Evolutionary conservation across 2,329 filamentous ascomycete genomes (phyloP), one percentile per base, ranked within the genome.

Genomic region (Talaromyces rugulosus): DNA sequence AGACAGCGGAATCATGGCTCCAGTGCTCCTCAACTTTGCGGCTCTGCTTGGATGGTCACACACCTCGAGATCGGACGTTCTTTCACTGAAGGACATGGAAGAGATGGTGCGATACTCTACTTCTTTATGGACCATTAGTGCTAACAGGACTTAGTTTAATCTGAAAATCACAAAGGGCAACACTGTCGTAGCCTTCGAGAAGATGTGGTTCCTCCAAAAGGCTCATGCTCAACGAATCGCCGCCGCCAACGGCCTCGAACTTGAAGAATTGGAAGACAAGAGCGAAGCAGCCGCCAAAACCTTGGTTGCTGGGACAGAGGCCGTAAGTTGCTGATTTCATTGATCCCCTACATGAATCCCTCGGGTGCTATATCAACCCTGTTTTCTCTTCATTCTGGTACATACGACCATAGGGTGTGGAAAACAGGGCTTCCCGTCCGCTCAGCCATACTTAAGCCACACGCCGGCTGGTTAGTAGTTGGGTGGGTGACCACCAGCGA

Each of bases 161-260:
- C 82, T 96, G 66, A 92, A 92, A 71, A 96, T 97, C 77, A 98
- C 92, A 3, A 91, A 89, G 68, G 94, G 94, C 9, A 93, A 97
- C 73, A 91, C 93, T 6, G 89, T 89, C 14, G 91, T 97, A 18
- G 87, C 89, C 23, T 84, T 88, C 57, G 86, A 87, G 56, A 99
- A 98, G 72, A 83, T 98, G 16, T 84, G 86, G 68, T 91, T 88
- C 73, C 83, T 98, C 56, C 91, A 97, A 70, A 86, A 85, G 67
- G 83, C 85, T 54, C 91, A 94, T 71, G 83, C 82, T n/a, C 75
- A 80, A 44, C 76, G 77, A 5, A 79, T 79, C 58, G 80, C 81
- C 42, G 69, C 78, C 51, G 72, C 71, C 27, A 78, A 79, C 65
- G 82, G 83, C 50, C 69, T 74, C 6, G 67, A 72, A 28, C 75